These are phyloP conservation scores for Symbiodinium pilosum DNA, from an alignment of 73 alveolate species.

Conservation along the genomic window DNA sequence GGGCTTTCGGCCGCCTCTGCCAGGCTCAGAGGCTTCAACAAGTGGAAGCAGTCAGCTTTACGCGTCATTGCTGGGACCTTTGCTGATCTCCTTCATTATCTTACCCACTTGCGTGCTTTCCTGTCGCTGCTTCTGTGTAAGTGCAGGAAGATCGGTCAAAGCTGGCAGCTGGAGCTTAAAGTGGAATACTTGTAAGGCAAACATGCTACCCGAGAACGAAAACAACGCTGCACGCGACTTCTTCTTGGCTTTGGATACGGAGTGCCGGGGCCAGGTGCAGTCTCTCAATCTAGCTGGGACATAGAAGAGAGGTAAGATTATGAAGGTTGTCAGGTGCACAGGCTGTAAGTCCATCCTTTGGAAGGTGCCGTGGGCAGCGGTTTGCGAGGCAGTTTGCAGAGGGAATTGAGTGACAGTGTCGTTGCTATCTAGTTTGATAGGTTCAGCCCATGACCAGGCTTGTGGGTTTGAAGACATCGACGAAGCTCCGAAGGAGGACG, in stretches of 20 bases:
- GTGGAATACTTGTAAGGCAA: too few species aligned
- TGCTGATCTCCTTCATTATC: too few species aligned
- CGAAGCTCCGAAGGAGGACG: slow-evolving; percentile 22
- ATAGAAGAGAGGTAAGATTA: too few species aligned
- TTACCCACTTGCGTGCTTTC: neutral
- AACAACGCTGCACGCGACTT: slow-evolving; percentile 57
- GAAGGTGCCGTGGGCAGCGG: slow-evolving; percentile 17
- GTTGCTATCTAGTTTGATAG: too few species aligned
- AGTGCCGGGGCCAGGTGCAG: slow-evolving; percentile 43
- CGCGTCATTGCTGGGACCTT: slow-evolving; percentile 23
- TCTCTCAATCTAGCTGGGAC: too few species aligned
- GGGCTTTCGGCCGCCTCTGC: neutral
- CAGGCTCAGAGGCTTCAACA: slow-evolving; percentile 91
- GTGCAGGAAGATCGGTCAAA: too few species aligned
- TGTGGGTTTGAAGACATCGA: slow-evolving; percentile 20
- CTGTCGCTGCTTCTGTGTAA: too few species aligned
- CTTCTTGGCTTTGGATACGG: slow-evolving; percentile 29
- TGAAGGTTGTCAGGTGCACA: too few species aligned
- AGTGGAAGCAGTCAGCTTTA: slow-evolving; percentile 58
- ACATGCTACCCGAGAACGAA: slow-evolving; percentile 71
- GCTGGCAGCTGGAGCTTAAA: too few species aligned
- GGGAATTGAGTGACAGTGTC: neutral
- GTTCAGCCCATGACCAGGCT: too few species aligned
- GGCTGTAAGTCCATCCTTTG: too few species aligned
- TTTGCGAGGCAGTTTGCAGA: slow-evolving; percentile 13